Evolutionary conservation across 2,329 filamentous ascomycete species (phyloP).

Genomic region (Esteya vermicola): DNA sequence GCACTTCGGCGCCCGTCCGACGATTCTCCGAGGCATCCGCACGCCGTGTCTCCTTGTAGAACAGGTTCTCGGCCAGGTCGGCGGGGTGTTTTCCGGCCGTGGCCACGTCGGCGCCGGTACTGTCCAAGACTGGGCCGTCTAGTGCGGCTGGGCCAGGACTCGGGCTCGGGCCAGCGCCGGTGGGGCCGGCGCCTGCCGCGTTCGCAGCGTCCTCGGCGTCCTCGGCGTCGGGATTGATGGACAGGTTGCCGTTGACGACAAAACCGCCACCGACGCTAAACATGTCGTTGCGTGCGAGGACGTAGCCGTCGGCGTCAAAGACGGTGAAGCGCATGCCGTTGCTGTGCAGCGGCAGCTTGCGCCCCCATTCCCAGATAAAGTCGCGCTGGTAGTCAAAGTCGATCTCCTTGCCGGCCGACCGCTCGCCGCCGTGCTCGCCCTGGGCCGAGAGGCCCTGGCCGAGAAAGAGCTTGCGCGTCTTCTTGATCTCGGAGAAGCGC

Average conservation of each 20-base stretch:
- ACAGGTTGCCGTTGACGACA: constrained; percentile 34
- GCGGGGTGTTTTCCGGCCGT: constrained; percentile 20
- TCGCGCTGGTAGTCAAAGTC: constrained; percentile 33
- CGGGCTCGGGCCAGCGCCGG: neutral
- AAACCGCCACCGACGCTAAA: constrained; percentile 39
- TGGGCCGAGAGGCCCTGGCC: constrained; percentile 29
- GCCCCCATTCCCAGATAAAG: constrained; percentile 36
- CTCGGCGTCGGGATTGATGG: constrained; percentile 15
- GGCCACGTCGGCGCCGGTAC: neutral
- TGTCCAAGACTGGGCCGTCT: neutral
- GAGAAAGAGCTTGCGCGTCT: constrained; percentile 26
- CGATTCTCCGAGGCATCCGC: constrained; percentile 31
- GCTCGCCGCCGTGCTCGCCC: constrained; percentile 14
- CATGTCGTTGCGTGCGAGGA: constrained; percentile 33
- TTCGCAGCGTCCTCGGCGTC: no score
- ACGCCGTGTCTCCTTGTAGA: constrained; percentile 34
- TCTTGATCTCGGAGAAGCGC: constrained; percentile 31
- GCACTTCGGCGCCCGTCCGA: constrained; percentile 27
- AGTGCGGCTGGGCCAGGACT: constrained; percentile 14
- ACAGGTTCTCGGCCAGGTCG: constrained; percentile 36
- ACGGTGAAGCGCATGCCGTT: constrained; percentile 38
- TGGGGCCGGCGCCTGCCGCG: neutral
- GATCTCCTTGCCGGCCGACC: constrained; percentile 31
- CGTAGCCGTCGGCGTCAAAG: constrained; percentile 29
- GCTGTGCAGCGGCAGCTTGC: constrained; percentile 35